A percentile compares a stretch with the other conserved stretches of the same genome.
Evolutionary conservation across 2,329 filamentous ascomycete genomes (phyloP).

Genomic region (Monosporascus ibericus): DNA sequence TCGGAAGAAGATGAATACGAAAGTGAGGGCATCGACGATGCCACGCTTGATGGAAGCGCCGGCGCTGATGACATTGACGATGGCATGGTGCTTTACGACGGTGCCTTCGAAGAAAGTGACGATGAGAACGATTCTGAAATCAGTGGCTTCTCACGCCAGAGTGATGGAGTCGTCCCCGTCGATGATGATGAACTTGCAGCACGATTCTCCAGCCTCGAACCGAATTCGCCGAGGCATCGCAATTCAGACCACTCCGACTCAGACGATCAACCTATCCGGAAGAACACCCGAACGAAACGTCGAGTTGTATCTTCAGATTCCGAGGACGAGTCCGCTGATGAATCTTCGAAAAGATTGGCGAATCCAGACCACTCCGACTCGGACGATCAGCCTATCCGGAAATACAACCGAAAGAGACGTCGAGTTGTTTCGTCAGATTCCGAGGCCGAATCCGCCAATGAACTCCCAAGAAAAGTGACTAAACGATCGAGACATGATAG

Average conservation of each 20-base stretch:
- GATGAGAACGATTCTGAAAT: constrained; percentile 8
- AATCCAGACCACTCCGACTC: constrained; percentile 7
- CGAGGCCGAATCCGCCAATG: constrained; percentile 3
- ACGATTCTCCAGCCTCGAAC: constrained; percentile 14
- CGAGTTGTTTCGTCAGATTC: constrained; percentile 17
- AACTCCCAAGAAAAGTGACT: not conserved
- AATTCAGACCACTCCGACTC: constrained; percentile 7
- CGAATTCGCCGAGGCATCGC: constrained; percentile 9
- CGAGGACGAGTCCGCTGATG: constrained; percentile 6
- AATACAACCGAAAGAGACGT: constrained; percentile 11
- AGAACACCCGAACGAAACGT: constrained; percentile 11
- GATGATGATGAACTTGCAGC: constrained; percentile 4
- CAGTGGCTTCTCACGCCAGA: constrained; percentile 18
- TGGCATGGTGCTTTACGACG: constrained; percentile 12
- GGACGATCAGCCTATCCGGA: constrained; percentile 10
- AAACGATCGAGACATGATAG: constrained; percentile 7
- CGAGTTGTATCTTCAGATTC: constrained; percentile 19
- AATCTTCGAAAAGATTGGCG: too few relatives aligned
- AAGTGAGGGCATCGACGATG: constrained; percentile 17
- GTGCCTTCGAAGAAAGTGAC: constrained; percentile 8
- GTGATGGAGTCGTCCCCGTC: constrained; percentile 2
- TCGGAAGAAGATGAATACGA: constrained; percentile 19
- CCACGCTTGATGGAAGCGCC: constrained; percentile 11
- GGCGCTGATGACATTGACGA: constrained; percentile 8
- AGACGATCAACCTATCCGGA: constrained; percentile 10